Percentiles rank a stretch among this genome's conserved stretches.
These are phyloP conservation scores for Elsinoe batatas DNA, from an alignment of 2,329 filamentous ascomycete species.

Conservation along the genomic window DNA sequence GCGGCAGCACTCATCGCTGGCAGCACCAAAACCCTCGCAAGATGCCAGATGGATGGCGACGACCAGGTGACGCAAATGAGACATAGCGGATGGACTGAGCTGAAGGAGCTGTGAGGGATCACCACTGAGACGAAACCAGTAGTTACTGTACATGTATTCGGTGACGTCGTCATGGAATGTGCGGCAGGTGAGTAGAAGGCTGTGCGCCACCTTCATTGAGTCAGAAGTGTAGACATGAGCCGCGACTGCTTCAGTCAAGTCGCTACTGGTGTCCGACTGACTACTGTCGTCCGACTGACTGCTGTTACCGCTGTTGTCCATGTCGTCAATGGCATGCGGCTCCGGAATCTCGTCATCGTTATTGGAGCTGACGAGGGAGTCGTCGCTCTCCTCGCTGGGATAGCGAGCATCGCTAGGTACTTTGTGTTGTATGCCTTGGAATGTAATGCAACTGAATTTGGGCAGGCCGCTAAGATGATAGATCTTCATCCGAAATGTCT, in stretches of 20 bases:
- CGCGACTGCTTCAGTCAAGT: too few species aligned
- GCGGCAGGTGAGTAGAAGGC: not conserved
- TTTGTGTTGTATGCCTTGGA: not conserved
- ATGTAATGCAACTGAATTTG: not conserved
- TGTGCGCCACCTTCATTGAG: not conserved
- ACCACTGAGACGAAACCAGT: not conserved
- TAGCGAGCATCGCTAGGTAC: too few species aligned
- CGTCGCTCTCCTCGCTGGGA: too few species aligned
- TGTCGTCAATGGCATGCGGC: too few species aligned
- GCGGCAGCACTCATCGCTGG: not conserved
- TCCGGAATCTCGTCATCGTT: too few species aligned
- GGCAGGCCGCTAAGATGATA: not conserved
- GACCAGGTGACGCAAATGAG: not conserved
- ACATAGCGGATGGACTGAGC: not conserved
- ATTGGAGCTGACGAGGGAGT: too few species aligned
- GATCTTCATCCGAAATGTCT: not conserved
- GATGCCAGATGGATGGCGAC: not conserved
- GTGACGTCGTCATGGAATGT: not conserved
- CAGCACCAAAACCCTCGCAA: not conserved
- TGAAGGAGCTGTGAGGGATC: not conserved
- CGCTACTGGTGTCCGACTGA: too few species aligned
- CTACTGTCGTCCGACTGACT: too few species aligned
- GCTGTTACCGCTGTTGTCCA: too few species aligned
- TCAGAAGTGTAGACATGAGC: too few species aligned
- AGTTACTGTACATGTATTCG: not conserved